These are phyloP conservation scores for Blastocystis sp. DNA, from an alignment of 352 stramenopile species.

Conservation along the genomic window DNA sequence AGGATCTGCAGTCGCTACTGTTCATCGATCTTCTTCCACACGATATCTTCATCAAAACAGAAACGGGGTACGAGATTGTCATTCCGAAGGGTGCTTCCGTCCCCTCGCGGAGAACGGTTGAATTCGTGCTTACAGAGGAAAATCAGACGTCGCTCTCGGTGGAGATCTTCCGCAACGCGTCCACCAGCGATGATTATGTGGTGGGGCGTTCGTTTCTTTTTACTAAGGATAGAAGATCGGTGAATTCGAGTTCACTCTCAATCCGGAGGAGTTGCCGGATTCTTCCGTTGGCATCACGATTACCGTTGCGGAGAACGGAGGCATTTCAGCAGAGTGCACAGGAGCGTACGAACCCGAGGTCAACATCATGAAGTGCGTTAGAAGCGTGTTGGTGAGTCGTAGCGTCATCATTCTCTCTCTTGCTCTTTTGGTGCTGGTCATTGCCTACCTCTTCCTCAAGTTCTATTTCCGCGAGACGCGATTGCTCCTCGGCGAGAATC, in stretches of 20 bases:
- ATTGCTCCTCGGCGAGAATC: neutral
- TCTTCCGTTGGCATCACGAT: conserved; percentile 50
- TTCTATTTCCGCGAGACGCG: conserved; percentile 52
- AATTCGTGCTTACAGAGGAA: conserved; percentile 20
- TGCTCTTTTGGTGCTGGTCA: conserved; percentile 11
- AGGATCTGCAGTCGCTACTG: conserved; percentile 35
- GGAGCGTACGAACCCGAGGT: conserved; percentile 53
- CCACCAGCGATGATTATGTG: conserved; percentile 9
- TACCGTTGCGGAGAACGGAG: conserved; percentile 38
- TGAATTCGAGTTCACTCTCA: conserved; percentile 40
- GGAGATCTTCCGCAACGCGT: neutral
- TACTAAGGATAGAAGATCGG: conserved; percentile 10
- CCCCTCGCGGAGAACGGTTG: conserved; percentile 1
- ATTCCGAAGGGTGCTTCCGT: conserved; percentile 46
- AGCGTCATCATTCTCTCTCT: conserved; percentile 27
- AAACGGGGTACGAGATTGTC: conserved; percentile 22
- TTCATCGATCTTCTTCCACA: conserved; percentile 65
- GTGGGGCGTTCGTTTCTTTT: neutral
- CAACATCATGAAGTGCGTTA: conserved; percentile 40
- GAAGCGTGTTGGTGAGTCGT: neutral
- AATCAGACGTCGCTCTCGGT: conserved; percentile 28
- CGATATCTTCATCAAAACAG: conserved; percentile 45
- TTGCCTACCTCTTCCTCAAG: conserved; percentile 67
- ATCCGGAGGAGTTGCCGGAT: conserved; percentile 26
- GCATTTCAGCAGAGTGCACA: conserved; percentile 39